Evolutionary conservation across 805 yeast genomes (phyloP).

Genomic region (Saccharomycopsis sp.): DNA sequence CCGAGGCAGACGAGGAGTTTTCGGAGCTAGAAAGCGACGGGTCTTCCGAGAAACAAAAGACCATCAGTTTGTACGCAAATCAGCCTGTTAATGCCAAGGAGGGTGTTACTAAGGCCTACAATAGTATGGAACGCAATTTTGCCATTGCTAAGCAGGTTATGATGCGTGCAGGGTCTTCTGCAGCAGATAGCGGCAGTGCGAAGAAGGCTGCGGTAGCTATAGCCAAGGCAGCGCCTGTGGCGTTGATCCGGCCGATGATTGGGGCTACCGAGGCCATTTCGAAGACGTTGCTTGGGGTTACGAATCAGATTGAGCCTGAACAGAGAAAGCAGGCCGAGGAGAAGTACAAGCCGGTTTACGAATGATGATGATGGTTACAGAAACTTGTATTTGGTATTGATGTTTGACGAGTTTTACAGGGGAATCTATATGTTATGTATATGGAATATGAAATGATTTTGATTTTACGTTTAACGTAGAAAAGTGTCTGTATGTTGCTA

Average conservation of each 20-base stretch:
- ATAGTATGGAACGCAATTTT: conserved; percentile 62
- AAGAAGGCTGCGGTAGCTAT: conserved; percentile 62
- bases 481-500: no score
- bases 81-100: conserved; percentile 69
- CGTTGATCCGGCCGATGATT: conserved; percentile 75
- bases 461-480: no score
- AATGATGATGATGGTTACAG: no score
- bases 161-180: conserved; percentile 49
- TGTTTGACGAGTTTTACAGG: no score
- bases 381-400: no score
- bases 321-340: conserved; percentile 54
- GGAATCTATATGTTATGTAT: no score
- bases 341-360: conserved; percentile 43
- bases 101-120: conserved; percentile 72
- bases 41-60: conserved; percentile 30
- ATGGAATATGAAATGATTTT: no score
- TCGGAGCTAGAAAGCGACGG: conserved; percentile 24
- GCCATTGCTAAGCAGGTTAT: conserved; percentile 59
- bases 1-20: conserved; percentile 13
- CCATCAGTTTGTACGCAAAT: conserved; percentile 70
- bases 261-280: conserved; percentile 91
- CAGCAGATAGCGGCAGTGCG: conserved; percentile 58
- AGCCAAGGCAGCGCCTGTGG: conserved; percentile 72
- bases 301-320: conserved; percentile 69
- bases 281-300: conserved; percentile 73